A percentile compares a stretch with the other conserved stretches of the same genome.
These are phyloP conservation scores for Penicillium sumatraense DNA, from an alignment of 2,329 filamentous ascomycete genomes.

Conservation along the genomic window DNA sequence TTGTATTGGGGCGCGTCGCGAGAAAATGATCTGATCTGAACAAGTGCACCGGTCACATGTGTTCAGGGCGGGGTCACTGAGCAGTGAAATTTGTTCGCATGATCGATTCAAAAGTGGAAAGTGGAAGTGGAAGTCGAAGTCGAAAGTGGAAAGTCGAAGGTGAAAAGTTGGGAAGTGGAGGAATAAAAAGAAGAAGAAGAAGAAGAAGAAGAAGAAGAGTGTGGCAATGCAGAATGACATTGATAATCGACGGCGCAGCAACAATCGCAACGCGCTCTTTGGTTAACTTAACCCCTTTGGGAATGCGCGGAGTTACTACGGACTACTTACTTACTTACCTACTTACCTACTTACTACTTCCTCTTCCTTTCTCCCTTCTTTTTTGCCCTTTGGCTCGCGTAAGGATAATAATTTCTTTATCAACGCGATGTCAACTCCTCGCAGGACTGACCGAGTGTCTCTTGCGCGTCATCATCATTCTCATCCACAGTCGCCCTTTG, in stretches of 20 bases:
- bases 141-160: background rate
- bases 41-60: constrained; percentile 24
- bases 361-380: background rate
- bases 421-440: constrained; percentile 39
- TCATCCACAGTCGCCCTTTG: constrained; percentile 38
- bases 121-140: background rate
- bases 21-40: constrained; percentile 8
- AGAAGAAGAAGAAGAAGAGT: background rate
- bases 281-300: constrained; percentile 23
- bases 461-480: constrained; percentile 37
- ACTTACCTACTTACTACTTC: background rate
- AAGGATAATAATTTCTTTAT: constrained; percentile 5
- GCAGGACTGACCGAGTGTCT: constrained; percentile 30
- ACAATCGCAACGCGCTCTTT: too few species aligned
- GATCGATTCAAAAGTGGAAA: constrained; percentile 6
- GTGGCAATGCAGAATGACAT: too few species aligned
- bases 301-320: constrained; percentile 19
- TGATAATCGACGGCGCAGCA: too few species aligned
- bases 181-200: background rate
- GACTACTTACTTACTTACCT: too few species aligned
- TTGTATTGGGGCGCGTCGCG: constrained; percentile 11
- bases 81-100: constrained; percentile 11
- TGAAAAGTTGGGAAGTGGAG: background rate
- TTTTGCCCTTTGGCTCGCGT: constrained; percentile 17
- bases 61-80: constrained; percentile 15